Percentiles rank a stretch among this genome's conserved stretches.
Evolutionary conservation across 257 asterid species (phyloP).

Genomic region (Capsicum rhomboideum): DNA sequence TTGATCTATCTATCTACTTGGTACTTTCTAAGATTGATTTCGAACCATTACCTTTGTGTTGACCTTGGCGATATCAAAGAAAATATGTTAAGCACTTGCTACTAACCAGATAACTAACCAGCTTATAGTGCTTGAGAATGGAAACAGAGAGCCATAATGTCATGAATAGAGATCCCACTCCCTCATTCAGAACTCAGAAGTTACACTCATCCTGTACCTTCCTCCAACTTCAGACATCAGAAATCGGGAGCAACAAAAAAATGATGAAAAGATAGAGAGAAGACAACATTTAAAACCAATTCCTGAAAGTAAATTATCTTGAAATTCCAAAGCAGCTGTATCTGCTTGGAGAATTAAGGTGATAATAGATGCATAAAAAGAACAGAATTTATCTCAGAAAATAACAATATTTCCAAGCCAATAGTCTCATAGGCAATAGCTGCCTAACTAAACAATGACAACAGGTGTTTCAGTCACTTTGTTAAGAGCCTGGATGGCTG

Average conservation of each 20-base stretch:
- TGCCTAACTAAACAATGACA: background rate
- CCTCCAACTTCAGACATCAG: background rate
- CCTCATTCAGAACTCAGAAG: background rate
- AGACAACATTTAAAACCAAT: background rate
- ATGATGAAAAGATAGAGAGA: background rate
- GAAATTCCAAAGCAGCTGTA: background rate
- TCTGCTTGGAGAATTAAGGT: background rate
- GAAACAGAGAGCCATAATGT: background rate
- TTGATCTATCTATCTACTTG: background rate
- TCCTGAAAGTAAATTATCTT: background rate
- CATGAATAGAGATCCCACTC: background rate
- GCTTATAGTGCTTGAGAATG: background rate
- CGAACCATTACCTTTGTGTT: background rate
- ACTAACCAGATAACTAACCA: background rate
- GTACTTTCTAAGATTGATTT: background rate
- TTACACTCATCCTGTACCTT: background rate
- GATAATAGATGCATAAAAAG: background rate
- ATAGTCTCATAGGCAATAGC: background rate
- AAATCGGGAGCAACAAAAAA: background rate
- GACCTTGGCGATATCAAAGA: background rate
- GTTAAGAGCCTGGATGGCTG: background rate
- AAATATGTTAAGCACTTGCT: background rate
- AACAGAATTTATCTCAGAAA: background rate
- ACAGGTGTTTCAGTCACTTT: too few species aligned
- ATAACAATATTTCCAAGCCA: background rate